Evolutionary conservation across 176 grass and related monocot genomes (phyloP), one percentile per base, ranked within the genome.

Genomic region (Microstegium vimineum): DNA sequence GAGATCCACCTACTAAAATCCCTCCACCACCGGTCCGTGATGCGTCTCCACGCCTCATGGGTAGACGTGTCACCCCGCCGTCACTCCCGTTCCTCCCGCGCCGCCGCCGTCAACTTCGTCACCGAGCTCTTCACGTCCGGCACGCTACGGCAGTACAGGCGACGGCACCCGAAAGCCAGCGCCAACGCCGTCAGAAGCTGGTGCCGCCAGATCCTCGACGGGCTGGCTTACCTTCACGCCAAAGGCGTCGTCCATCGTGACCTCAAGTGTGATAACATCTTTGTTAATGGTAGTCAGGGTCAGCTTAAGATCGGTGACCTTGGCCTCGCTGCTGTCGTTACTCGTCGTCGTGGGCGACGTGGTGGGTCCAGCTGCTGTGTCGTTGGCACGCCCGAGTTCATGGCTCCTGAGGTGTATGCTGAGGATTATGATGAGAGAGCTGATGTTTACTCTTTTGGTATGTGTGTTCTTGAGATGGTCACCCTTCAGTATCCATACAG

Each of bases 391-490:
- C 95, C 95, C 1, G 95, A 97, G 81, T 97, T 97, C 92, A 97
- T 97, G 95, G 92, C 95, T 2, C 95, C 94, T 4, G 95, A 97
- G 88, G 92, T 97, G 28, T 93, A 94, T 35, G 86, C 80, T 5
- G 95, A 94, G 85, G 90, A 80, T 32, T 97, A 97, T 74, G 94
- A 92, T 38, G 95, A 97, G 75, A 73, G 89, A 25, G 94, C 90
- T 15, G 94, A 97, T 60, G 91, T 97, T 31, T 97, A 97, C 71
- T 97, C 94, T 5, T 97, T 97, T 30, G 94, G 94, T 15, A 97
- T 94, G 92, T 94, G 94, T n/a, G 87, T 97, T 8, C 83, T 97
- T 12, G 94, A 97, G 89, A 97, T 97, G 92, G 74, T 94, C 77
- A 97, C 92, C 1, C 88, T 94, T 10, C 92, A 97, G 36, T 94